phyloP scores from a whole-genome alignment of 2,329 filamentous ascomycete species.

The Claviceps digitariae region DNA sequence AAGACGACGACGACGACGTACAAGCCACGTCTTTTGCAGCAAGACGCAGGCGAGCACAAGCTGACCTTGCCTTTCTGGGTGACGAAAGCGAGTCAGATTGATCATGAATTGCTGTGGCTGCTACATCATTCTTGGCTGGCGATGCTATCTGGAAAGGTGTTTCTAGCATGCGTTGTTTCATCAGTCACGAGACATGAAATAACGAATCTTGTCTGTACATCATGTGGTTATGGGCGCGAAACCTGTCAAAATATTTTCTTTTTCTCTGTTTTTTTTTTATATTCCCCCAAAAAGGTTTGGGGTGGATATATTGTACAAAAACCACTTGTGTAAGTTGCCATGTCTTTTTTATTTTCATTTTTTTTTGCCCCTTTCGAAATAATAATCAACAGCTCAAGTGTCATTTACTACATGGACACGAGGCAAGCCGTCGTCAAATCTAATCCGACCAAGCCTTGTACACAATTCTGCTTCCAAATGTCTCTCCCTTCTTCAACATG shows the following conservation, averaged over 20 bases:
- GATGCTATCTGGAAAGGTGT: neutral
- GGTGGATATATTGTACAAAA: neutral
- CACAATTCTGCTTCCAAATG: conserved; percentile 67
- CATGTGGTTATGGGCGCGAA: neutral
- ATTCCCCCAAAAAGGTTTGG: neutral
- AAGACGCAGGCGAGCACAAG: conserved; percentile 33
- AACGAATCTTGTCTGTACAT: neutral
- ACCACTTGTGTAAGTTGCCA: neutral
- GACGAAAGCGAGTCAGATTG: conserved; percentile 54
- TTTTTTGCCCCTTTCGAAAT: neutral
- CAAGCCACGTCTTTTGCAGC: conserved; percentile 25
- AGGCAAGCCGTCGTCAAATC: neutral
- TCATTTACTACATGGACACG: too few species aligned
- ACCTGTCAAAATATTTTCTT: neutral
- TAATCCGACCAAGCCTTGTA: conserved; percentile 74
- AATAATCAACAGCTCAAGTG: neutral
- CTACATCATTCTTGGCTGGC: neutral
- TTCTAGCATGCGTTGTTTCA: neutral
- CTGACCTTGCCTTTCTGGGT: conserved; percentile 52
- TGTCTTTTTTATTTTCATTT: neutral
- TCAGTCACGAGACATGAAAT: neutral
- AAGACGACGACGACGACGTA: conserved; percentile 17
- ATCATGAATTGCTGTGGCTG: neutral
- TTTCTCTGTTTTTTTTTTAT: too few species aligned
- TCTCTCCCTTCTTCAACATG: conserved; percentile 69